Evolutionary conservation across 805 yeast genomes (phyloP).

Genomic region (Candida railenensis): DNA sequence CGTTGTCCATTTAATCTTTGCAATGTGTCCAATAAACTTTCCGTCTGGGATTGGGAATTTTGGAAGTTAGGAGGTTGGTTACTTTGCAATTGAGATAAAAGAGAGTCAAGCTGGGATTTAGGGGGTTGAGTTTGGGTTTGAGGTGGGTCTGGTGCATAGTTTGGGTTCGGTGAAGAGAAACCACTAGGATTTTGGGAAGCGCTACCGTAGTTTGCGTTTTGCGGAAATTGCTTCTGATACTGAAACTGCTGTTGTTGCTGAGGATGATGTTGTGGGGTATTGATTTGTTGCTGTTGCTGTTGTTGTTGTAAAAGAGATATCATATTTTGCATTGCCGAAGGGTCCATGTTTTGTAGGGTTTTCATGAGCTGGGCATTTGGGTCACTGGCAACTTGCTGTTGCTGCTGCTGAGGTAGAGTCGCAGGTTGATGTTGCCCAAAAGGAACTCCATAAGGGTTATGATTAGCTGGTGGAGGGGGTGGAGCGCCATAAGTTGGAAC

Average conservation of each 20-base stretch:
- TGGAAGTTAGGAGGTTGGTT: conserved; percentile 6
- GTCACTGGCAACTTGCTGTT: neutral
- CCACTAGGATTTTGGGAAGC: conserved; percentile 7
- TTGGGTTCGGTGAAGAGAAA: conserved; percentile 6
- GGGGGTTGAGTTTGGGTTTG: conserved; percentile 13
- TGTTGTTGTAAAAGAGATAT: conserved; percentile 27
- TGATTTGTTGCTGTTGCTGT: conserved; percentile 14
- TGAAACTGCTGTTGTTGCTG: conserved; percentile 7
- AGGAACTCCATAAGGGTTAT: conserved; percentile 10
- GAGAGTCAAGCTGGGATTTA: conserved; percentile 24
- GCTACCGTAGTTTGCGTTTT: conserved; percentile 7
- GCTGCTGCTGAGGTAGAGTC: neutral
- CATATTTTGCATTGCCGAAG: conserved; percentile 32
- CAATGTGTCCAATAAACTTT: conserved; percentile 35
- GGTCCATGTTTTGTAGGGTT: conserved; percentile 27
- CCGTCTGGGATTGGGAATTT: conserved; percentile 11
- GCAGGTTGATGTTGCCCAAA: conserved; percentile 9
- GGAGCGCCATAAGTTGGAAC: conserved; percentile 3
- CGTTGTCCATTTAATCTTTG: conserved; percentile 33
- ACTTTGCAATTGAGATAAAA: conserved; percentile 26
- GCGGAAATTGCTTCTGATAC: conserved; percentile 3
- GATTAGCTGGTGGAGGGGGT: conserved; percentile 3
- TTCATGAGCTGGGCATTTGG: conserved; percentile 8
- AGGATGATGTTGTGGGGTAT: conserved; percentile 10
- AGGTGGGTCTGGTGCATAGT: conserved; percentile 13